Conservation (phyloP, 1,139 yeast species). For the Ogataea hybrid region DNA sequence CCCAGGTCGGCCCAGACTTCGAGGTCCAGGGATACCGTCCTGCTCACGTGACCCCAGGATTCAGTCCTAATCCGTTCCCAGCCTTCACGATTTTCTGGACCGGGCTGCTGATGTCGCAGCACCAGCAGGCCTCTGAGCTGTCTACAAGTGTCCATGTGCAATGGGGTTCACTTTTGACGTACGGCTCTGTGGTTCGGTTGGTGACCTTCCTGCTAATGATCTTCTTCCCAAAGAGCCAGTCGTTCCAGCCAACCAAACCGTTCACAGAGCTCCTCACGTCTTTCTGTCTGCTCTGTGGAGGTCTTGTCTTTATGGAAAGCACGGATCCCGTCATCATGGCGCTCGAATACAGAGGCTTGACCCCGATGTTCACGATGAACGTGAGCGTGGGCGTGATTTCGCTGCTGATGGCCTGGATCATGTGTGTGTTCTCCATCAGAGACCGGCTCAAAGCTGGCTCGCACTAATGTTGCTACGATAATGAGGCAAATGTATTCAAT, state of each 20-base stretch:
- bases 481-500: neutral
- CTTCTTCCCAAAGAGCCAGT: slow-evolving; percentile 43
- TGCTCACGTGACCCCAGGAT: slow-evolving; percentile 59
- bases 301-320: slow-evolving; percentile 87
- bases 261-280: slow-evolving; percentile 79
- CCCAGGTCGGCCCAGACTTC: slow-evolving; percentile 32
- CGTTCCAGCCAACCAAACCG: slow-evolving; percentile 58
- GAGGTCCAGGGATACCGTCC: slow-evolving; percentile 14
- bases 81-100: slow-evolving; percentile 93
- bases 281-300: slow-evolving; percentile 83
- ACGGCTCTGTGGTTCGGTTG: slow-evolving; percentile 75
- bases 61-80: slow-evolving; percentile 90
- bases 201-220: slow-evolving; percentile 61
- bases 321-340: slow-evolving; percentile 82
- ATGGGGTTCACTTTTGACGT: slow-evolving; percentile 84
- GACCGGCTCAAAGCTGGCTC: slow-evolving; percentile 41
- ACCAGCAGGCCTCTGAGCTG: slow-evolving; percentile 74
- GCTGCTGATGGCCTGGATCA: slow-evolving; percentile 88
- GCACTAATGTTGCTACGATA: slow-evolving; percentile 6
- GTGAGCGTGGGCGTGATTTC: slow-evolving; percentile 77
- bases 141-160: slow-evolving; percentile 82
- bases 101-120: slow-evolving; percentile 94
- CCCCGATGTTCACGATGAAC: slow-evolving; percentile 88
- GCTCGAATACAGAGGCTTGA: slow-evolving; percentile 80
- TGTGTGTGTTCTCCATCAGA: slow-evolving; percentile 65